phyloP scores from a whole-genome alignment of 305 asterid genomes.

The Fraxinus xanthoxyloides region DNA sequence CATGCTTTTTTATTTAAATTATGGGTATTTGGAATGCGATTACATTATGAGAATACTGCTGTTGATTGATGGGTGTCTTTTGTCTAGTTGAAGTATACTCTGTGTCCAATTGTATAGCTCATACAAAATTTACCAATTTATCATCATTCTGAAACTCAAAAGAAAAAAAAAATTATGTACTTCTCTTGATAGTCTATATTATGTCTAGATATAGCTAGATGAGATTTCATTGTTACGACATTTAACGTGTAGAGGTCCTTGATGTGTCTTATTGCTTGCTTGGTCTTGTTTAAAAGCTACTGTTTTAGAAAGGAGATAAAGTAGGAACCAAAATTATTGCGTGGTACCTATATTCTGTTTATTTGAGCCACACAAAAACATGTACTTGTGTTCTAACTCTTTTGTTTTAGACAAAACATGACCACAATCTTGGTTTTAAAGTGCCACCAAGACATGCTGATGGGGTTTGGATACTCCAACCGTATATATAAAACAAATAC shows the following conservation, averaged over 20 bases:
- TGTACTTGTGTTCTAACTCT: background rate
- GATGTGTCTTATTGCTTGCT: background rate
- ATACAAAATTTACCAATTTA: background rate
- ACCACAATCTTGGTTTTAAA: no score
- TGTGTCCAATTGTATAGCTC: background rate
- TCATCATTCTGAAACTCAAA: background rate
- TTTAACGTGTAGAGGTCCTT: background rate
- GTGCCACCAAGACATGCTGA: no score
- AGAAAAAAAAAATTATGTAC: background rate
- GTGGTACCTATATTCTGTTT: no score
- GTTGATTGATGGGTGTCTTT: background rate
- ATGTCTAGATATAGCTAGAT: background rate
- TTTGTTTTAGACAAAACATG: no score
- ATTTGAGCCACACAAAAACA: background rate
- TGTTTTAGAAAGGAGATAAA: no score
- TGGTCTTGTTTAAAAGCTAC: background rate
- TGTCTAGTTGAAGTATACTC: background rate
- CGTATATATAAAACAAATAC: no score
- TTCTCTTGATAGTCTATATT: background rate
- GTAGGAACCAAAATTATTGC: no score
- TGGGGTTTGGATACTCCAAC: no score
- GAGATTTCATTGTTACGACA: background rate
- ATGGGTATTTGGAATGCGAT: background rate
- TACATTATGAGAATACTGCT: background rate
- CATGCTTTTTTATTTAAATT: background rate